Evolutionary conservation across 1,284 basidiomycete genomes (phyloP).

Genomic region (Polyporus tsugae): DNA sequence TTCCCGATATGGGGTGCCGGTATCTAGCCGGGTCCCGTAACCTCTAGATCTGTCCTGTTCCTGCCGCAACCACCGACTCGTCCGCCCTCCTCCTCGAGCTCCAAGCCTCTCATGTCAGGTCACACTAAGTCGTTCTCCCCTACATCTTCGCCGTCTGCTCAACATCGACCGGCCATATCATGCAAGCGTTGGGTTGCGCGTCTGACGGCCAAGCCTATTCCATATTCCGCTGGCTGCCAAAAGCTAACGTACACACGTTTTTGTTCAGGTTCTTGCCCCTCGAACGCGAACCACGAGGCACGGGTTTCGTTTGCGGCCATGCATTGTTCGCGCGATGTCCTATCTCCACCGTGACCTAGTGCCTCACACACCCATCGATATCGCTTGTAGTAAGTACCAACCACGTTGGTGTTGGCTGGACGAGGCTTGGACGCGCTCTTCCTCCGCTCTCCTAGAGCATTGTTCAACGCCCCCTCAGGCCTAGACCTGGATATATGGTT

Average conservation of each 20-base stretch:
- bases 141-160: neutral
- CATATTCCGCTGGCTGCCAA: neutral
- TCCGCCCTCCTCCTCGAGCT: neutral
- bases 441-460: neutral
- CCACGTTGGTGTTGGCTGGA: neutral
- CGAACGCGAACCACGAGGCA: constrained; percentile 4
- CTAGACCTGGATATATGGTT: neutral
- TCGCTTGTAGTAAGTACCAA: constrained; percentile 7
- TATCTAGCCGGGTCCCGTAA: constrained; percentile 17
- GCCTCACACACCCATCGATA: constrained; percentile 1
- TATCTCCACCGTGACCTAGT: constrained; percentile 7
- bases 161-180: neutral
- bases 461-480: neutral
- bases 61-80: neutral
- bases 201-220: neutral
- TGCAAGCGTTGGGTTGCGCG: neutral
- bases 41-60: neutral
- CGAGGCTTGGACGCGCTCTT: neutral
- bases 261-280: constrained; percentile 1
- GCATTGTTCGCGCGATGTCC: neutral
- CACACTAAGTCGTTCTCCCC: neutral
- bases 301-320: neutral
- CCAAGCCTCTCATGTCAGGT: neutral
- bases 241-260: constrained; percentile 3
- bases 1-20: constrained; percentile 21